These are phyloP conservation scores for Aspergillus novoparasiticus DNA, from an alignment of 2,329 filamentous ascomycete species.

Conservation along the genomic window DNA sequence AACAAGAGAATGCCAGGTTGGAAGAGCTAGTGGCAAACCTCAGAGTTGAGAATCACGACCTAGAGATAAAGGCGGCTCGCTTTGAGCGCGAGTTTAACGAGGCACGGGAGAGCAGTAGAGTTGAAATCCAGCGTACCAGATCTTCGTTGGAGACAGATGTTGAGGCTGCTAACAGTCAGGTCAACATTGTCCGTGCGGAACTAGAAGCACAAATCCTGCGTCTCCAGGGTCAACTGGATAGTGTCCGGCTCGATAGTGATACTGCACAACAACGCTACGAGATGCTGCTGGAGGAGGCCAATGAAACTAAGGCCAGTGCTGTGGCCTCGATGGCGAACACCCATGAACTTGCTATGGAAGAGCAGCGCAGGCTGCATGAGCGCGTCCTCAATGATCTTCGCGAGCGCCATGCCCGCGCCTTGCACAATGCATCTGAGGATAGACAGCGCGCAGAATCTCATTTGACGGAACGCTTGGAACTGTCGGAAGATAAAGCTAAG, in stretches of 20 bases:
- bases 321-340: constrained; percentile 57
- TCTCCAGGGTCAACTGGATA: constrained; percentile 74
- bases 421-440: constrained; percentile 77
- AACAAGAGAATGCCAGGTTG: constrained; percentile 65
- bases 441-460: constrained; percentile 77
- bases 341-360: constrained; percentile 56
- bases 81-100: constrained; percentile 84
- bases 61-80: constrained; percentile 68
- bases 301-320: constrained; percentile 66
- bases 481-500: constrained; percentile 81
- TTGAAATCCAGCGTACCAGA: constrained; percentile 79
- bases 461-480: constrained; percentile 75
- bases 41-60: constrained; percentile 62
- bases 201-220: constrained; percentile 77
- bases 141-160: constrained; percentile 79
- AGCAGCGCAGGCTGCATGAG: constrained; percentile 69
- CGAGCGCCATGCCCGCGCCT: constrained; percentile 71
- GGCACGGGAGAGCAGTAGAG: constrained; percentile 74
- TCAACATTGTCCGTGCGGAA: constrained; percentile 79
- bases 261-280: constrained; percentile 79
- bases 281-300: constrained; percentile 79
- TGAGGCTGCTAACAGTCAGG: constrained; percentile 80
- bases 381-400: constrained; percentile 73
- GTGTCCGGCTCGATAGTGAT: constrained; percentile 75
- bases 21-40: constrained; percentile 56